Conservation (phyloP, 768 basidiomycete genomes). For the Wakefieldia striispora region DNA sequence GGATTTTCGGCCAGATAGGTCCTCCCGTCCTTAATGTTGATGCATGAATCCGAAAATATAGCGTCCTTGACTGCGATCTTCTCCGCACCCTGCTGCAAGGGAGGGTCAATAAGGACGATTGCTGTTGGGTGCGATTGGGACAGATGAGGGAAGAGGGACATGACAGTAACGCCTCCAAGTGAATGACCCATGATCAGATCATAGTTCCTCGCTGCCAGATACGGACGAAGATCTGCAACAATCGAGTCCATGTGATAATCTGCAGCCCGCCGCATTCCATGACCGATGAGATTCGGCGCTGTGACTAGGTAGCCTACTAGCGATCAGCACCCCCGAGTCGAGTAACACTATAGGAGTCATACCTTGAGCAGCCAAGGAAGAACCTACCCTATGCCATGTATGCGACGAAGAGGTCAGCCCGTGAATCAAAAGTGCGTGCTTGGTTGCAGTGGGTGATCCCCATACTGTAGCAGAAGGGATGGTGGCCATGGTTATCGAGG, state of each 20-base stretch:
- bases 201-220: conserved; percentile 9
- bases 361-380: conserved; percentile 18
- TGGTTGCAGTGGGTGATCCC: conserved; percentile 14
- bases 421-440: conserved; percentile 14
- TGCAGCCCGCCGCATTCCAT: conserved; percentile 6
- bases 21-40: not conserved
- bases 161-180: conserved; percentile 11
- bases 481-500: conserved; percentile 5
- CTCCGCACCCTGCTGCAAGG: conserved; percentile 1
- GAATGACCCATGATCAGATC: conserved; percentile 22
- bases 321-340: not conserved
- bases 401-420: conserved; percentile 15
- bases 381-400: conserved; percentile 17
- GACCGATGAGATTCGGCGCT: conserved; percentile 19
- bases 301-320: conserved; percentile 17
- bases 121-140: conserved; percentile 1
- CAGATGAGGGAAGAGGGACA: conserved; percentile 16
- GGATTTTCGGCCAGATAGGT: conserved; percentile 8
- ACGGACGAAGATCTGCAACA: conserved; percentile 12
- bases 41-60: not conserved
- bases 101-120: conserved; percentile 11
- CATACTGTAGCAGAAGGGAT: conserved; percentile 13
- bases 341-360: not conserved
- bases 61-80: not conserved
- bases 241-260: conserved; percentile 10